Evolutionary conservation across 768 basidiomycete genomes (phyloP).

Genomic region (Lenzites betulinus): DNA sequence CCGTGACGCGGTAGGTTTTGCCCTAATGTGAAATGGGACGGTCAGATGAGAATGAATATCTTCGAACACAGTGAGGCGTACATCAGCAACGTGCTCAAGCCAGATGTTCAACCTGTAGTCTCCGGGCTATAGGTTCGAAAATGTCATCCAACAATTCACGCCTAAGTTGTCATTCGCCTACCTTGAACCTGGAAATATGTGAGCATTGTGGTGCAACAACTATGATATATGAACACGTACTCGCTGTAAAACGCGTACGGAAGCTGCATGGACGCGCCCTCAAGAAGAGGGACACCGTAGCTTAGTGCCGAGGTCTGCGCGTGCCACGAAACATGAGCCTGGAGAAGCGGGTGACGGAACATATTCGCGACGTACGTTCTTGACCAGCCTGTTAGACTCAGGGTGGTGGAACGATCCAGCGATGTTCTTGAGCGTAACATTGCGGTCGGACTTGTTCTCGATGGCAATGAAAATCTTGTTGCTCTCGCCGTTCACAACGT

Average conservation of each 20-base stretch:
- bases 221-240: slow-evolving; percentile 45
- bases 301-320: slow-evolving; percentile 58
- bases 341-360: neutral
- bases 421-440: slow-evolving; percentile 66
- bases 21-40: too few species aligned
- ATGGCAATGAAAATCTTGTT: slow-evolving; percentile 65
- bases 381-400: slow-evolving; percentile 61
- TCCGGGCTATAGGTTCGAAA: slow-evolving; percentile 54
- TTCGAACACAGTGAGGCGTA: slow-evolving; percentile 33
- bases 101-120: slow-evolving; percentile 74
- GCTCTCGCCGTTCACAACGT: slow-evolving; percentile 81
- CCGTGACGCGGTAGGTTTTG: slow-evolving; percentile 59
- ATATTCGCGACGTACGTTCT: slow-evolving; percentile 49
- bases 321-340: neutral
- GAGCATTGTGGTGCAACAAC: slow-evolving; percentile 1
- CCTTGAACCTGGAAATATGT: slow-evolving; percentile 18
- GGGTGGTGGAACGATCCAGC: slow-evolving; percentile 70
- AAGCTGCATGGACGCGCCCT: slow-evolving; percentile 60
- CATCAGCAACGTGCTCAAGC: slow-evolving; percentile 71
- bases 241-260: slow-evolving; percentile 82
- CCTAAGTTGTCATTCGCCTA: slow-evolving; percentile 19
- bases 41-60: too few species aligned
- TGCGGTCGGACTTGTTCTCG: slow-evolving; percentile 75
- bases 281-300: slow-evolving; percentile 53
- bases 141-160: neutral